Base-by-base conservation (phyloP, 352 stramenopile genomes). In the Lagenidium giganteum region DNA sequence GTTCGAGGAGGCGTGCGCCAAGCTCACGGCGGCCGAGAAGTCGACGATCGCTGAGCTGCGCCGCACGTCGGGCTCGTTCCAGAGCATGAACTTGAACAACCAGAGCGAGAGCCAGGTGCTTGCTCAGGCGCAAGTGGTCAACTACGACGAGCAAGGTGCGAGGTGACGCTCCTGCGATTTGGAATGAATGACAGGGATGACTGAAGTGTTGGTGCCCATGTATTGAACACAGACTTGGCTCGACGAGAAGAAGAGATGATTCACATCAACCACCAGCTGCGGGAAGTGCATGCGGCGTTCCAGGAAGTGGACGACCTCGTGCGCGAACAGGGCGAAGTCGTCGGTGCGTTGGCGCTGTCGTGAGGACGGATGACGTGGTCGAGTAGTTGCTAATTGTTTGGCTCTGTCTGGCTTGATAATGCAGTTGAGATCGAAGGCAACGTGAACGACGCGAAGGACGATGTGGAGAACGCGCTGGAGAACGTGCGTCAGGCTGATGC, bases 61-160 rank as follows among this genome's bases (percentile, higher is more conserved):
- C 11, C 60, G 64, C 39, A 75, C 63, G 13, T 80, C 68, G 18
- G 48, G 67, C 7, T 70, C 62, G 32, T 80, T 80, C 42, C 59
- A 64, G 33, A 72, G 63, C 25, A 54, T 51, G 8, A 57, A 57
- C 16, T 65, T 83, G 29, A 58, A 63, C 45, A 70, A 73, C 34
- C 83, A 83, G 52, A 81, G 66, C 39, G 73, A 86, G 51, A 70
- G 83, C 50, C 70, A 86, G 52, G 60, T 86, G 14, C 81, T 82
- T 37, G 63, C 73, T 8, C 73, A 86, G 40, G 70, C 66, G 6
- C 76, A 83, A 40, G 70, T 86, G 12, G 66, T 46, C 12, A 68
- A 55, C 24, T 86, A 86, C 54, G 67, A 83, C 37, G 70, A 82
- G 52, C 70, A 86, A 34, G 69, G 69, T 82, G 41, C 23, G 66